These are phyloP conservation scores for Usnea hakonensis DNA, from an alignment of 495 filamentous ascomycete genomes.

Conservation along the genomic window DNA sequence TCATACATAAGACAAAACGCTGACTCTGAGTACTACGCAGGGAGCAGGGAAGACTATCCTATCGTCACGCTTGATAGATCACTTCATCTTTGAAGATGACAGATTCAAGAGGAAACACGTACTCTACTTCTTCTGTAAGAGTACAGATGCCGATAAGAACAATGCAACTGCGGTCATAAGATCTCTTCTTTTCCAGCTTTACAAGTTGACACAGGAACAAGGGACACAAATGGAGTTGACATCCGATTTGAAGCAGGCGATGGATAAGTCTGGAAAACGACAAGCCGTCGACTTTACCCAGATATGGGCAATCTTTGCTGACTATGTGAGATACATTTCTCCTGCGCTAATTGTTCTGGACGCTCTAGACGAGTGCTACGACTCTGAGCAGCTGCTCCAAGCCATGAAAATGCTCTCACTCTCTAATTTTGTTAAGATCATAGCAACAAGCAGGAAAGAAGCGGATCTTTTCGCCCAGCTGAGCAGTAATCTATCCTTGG, in stretches of 20 bases:
- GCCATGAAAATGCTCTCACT: not conserved
- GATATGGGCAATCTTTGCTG: not conserved
- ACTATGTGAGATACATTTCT: not conserved
- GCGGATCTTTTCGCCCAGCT: not conserved
- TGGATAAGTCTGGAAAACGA: not conserved
- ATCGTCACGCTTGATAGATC: not conserved
- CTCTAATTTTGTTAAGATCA: not conserved
- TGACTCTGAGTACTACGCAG: no score
- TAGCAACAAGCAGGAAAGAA: not conserved
- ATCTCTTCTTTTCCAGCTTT: slow-evolving; percentile 6
- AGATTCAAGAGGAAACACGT: not conserved
- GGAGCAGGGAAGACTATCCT: slow-evolving; percentile 8
- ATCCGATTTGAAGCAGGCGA: not conserved
- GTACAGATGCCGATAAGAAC: slow-evolving; percentile 7
- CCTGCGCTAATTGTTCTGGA: not conserved
- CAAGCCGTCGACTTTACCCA: not conserved
- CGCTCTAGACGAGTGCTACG: slow-evolving; percentile 1
- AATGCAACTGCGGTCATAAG: not conserved
- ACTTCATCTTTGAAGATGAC: not conserved
- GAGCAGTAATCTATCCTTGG: not conserved
- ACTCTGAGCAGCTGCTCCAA: not conserved
- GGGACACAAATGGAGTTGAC: not conserved
- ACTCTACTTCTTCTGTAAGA: slow-evolving; percentile 7
- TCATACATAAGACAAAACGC: no score
- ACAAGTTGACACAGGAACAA: not conserved